These are phyloP conservation scores for Calonectria honghensis DNA, from an alignment of 2,329 filamentous ascomycete genomes.

Conservation along the genomic window DNA sequence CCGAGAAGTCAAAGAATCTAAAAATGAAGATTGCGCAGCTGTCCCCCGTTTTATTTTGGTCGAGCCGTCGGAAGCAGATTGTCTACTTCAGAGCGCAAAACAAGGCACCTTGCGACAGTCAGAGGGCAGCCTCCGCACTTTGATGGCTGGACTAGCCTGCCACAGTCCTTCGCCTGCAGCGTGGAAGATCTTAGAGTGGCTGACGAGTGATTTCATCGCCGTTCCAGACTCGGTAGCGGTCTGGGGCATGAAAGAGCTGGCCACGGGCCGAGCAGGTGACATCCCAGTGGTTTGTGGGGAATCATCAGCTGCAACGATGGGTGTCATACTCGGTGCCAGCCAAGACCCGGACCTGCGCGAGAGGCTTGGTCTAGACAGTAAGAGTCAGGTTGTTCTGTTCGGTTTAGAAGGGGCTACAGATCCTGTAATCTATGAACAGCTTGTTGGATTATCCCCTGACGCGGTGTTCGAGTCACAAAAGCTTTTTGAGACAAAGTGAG, in stretches of 20 bases:
- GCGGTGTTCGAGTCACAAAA: constrained; percentile 41
- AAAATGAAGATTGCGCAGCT: neutral
- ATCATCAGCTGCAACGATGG: constrained; percentile 41
- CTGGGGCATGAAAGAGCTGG: constrained; percentile 43
- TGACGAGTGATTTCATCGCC: constrained; percentile 44
- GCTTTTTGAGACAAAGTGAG: neutral
- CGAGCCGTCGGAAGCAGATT: constrained; percentile 43
- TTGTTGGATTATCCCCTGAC: constrained; percentile 33
- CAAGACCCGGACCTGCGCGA: constrained; percentile 10
- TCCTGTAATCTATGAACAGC: constrained; percentile 35
- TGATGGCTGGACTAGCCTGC: constrained; percentile 45
- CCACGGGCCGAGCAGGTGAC: constrained; percentile 30
- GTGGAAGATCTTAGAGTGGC: constrained; percentile 43
- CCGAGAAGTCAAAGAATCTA: neutral
- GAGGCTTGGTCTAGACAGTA: constrained; percentile 31
- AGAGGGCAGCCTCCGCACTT: constrained; percentile 26
- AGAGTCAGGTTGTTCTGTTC: constrained; percentile 42
- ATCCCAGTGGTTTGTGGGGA: constrained; percentile 43
- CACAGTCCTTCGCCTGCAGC: constrained; percentile 42
- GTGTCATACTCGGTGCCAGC: constrained; percentile 30
- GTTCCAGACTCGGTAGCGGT: constrained; percentile 40
- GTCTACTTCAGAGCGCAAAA: constrained; percentile 41
- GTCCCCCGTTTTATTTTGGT: constrained; percentile 40
- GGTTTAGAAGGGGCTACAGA: constrained; percentile 45
- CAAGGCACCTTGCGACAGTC: constrained; percentile 30